Evolutionary conservation across 345 rosid species (phyloP).

Genomic region (Zanthoxylum bungeanum): DNA sequence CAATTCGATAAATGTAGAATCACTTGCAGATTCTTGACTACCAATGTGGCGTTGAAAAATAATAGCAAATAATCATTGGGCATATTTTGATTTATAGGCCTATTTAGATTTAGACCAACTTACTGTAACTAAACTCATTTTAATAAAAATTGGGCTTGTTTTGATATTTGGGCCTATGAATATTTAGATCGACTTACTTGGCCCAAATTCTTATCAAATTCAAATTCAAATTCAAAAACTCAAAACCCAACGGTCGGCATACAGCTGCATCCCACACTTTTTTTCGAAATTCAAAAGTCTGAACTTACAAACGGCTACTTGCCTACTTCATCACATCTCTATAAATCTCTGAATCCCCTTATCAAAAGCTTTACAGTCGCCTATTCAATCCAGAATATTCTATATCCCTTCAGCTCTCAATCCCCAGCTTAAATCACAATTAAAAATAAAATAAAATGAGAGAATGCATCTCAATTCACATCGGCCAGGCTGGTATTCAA

Average conservation of each 20-base stretch:
- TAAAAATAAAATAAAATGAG: slow-evolving; percentile 1
- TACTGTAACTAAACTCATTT: no score
- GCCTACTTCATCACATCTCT: not conserved
- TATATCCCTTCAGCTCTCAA: not conserved
- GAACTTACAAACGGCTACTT: not conserved
- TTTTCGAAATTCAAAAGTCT: not conserved
- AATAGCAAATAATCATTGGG: no score
- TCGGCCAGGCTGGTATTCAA: slow-evolving; percentile 19
- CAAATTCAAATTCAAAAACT: not conserved
- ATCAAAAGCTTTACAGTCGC: no score
- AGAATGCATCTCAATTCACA: slow-evolving; percentile 18
- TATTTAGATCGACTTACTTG: not conserved
- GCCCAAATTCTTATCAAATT: not conserved
- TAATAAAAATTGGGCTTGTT: not conserved
- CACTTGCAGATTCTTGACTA: no score
- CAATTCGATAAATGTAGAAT: no score
- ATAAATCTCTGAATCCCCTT: not conserved
- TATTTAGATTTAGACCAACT: no score
- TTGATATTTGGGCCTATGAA: not conserved
- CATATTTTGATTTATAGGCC: no score
- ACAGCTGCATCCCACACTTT: slow-evolving; percentile 8
- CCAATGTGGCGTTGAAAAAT: no score
- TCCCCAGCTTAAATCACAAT: not conserved
- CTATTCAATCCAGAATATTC: not conserved
- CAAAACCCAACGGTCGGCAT: not conserved